Base-by-base conservation (phyloP, 768 basidiomycete genomes). In the Asterophora lycoperdoides region DNA sequence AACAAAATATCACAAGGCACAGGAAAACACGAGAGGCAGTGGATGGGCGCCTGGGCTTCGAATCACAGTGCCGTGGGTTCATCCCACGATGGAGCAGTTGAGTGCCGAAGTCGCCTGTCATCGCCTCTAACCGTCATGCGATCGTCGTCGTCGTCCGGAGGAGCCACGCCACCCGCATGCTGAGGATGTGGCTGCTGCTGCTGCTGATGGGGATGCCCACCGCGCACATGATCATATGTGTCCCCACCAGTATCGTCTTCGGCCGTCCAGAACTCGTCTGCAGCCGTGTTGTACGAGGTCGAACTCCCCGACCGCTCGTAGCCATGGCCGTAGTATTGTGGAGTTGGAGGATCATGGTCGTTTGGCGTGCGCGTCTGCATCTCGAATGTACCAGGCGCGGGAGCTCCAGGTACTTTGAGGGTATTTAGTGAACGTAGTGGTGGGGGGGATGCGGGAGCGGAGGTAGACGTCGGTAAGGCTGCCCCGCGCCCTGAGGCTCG, bases 241-340 rank as follows among this genome's bases (percentile, higher is more conserved):
- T 29, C 28, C 13, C 15, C 30, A 8, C 15, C 30, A 8, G 32
- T 30, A 28, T 44, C 55, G 19, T 58, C 53, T 14, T 61, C 72
- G 13, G 61, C 64, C n/a, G 60, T 54, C 60, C 64, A 72, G 38
- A 65, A 72, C 4, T 70, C 75, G 26, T 77, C 75, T 13, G 61
- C 64, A n/a, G 70, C 76, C 33, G 77, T 74, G 33, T 67, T 65
- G 56, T 65, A 76, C 45, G 75, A 73, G 13, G 69, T 68, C 32
- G 67, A 65, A 46, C 71, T 77, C 14, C 62, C 63, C 19, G 73
- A 64, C 34, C 70, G 60, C 54, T 64, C 62, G 41, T 57, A 55
- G 10, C 43, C 48, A 40, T 60, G 54, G 5, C 54, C 49, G 20
- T 57, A 28, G 7, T 35, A 48, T 1, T 28, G 26, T 4, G 51